phyloP scores from a whole-genome alignment of 352 stramenopile species.

The Pythium folliculosum region DNA sequence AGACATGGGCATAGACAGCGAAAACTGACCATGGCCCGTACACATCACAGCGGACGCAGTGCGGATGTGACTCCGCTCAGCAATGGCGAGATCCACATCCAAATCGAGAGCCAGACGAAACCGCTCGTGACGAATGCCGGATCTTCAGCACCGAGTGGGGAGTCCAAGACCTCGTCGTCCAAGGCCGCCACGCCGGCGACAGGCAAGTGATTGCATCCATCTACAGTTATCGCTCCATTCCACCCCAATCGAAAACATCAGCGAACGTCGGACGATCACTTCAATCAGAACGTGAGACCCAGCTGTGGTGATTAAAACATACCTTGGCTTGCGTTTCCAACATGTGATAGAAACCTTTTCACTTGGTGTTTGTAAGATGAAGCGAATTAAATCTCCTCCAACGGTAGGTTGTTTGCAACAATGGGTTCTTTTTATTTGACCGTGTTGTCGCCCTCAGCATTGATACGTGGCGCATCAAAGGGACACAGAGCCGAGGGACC shows the following conservation, averaged over 20 bases:
- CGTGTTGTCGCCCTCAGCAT: not conserved
- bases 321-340: conserved; percentile 7
- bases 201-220: conserved; percentile 19
- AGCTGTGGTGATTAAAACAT: conserved; percentile 20
- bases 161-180: conserved; percentile 28
- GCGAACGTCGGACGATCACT: not conserved
- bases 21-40: not conserved
- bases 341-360: conserved; percentile 12
- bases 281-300: conserved; percentile 9
- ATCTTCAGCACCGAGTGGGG: not conserved
- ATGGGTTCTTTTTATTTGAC: conserved; percentile 31
- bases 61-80: conserved; percentile 58
- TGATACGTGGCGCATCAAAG: conserved; percentile 33
- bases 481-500: conserved; percentile 1
- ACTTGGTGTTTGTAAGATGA: conserved; percentile 22
- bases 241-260: not conserved
- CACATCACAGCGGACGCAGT: conserved; percentile 32
- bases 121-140: conserved; percentile 13
- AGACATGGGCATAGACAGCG: not conserved
- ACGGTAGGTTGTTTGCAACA: conserved; percentile 20
- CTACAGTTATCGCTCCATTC: not conserved
- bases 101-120: conserved; percentile 57
- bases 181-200: not conserved
- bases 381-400: not conserved
- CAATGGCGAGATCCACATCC: conserved; percentile 68